A percentile compares a stretch with the other conserved stretches of the same genome.
phyloP scores from a whole-genome alignment of 768 basidiomycete genomes.

The Collybia sp. region DNA sequence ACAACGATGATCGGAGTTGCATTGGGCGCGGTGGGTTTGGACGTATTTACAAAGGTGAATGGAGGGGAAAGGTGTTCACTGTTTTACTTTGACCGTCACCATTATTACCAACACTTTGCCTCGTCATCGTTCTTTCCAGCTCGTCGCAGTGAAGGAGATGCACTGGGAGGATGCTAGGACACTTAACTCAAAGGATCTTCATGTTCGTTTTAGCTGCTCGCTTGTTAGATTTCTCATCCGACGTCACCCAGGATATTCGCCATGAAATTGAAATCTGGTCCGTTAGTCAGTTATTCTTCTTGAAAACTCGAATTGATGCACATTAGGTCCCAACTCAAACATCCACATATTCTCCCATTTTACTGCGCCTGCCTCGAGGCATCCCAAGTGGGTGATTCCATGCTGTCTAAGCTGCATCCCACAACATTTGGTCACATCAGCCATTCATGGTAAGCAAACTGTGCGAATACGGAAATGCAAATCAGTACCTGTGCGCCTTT shows the following conservation, averaged over 20 bases:
- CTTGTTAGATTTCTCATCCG: background rate
- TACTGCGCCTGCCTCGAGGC: constrained; percentile 3
- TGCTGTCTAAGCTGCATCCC: background rate
- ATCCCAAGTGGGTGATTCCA: background rate
- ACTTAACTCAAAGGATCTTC: constrained; percentile 20
- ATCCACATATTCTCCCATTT: constrained; percentile 1
- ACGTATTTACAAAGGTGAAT: constrained; percentile 14
- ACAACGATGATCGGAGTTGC: constrained; percentile 1
- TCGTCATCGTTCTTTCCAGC: constrained; percentile 1
- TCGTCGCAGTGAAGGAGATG: constrained; percentile 19
- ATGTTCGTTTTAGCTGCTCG: constrained; percentile 10
- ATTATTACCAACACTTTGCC: background rate
- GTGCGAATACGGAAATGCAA: constrained; percentile 5
- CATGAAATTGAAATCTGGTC: constrained; percentile 1
- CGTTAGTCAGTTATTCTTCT: background rate
- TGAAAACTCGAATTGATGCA: background rate
- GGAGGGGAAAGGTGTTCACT: constrained; percentile 8
- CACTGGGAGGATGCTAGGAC: constrained; percentile 11
- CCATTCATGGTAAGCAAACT: constrained; percentile 7
- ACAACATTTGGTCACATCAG: background rate
- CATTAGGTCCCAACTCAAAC: background rate
- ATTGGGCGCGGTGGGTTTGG: constrained; percentile 15
- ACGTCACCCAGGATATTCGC: background rate
- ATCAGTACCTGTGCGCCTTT: constrained; percentile 1
- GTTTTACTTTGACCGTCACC: background rate